phyloP scores from a whole-genome alignment of 164 flowering plant genomes.

The Berberis vulgaris region DNA sequence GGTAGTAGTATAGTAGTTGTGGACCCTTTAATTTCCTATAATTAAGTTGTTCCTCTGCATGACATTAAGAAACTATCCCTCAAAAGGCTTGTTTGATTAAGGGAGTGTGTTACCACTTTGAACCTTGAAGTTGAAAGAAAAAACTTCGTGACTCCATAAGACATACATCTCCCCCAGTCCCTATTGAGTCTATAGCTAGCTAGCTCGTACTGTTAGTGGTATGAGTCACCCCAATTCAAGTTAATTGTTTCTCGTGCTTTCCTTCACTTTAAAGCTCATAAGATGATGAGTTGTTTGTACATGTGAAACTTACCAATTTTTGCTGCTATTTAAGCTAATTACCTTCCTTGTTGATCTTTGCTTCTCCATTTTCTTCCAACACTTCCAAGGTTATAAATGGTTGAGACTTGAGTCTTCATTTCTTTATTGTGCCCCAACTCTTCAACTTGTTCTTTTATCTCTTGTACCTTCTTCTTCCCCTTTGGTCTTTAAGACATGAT shows the following conservation, averaged over 20 bases:
- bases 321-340: conserved; percentile 1
- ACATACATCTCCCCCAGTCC: background rate
- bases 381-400: background rate
- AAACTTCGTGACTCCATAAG: too few species aligned
- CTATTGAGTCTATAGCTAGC: background rate
- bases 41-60: too few species aligned
- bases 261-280: conserved; percentile 28
- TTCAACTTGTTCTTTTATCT: background rate
- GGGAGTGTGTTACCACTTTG: too few species aligned
- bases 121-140: too few species aligned
- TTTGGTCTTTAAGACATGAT: conserved; percentile 27
- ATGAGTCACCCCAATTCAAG: conserved; percentile 7
- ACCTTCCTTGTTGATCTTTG: background rate
- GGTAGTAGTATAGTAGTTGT: too few species aligned
- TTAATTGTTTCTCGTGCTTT: conserved; percentile 37
- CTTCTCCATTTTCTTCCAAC: background rate
- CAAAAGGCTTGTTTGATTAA: too few species aligned
- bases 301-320: conserved; percentile 21
- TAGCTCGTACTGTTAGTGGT: conserved; percentile 1
- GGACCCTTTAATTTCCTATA: too few species aligned
- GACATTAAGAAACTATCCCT: too few species aligned
- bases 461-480: background rate
- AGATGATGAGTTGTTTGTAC: conserved; percentile 14
- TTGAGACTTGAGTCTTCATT: background rate
- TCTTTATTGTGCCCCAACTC: background rate